A percentile compares a stretch with the other conserved stretches of the same genome.
These are phyloP conservation scores for Aspergillus costaricaensis DNA, from an alignment of 2,329 filamentous ascomycete genomes.

Conservation along the genomic window DNA sequence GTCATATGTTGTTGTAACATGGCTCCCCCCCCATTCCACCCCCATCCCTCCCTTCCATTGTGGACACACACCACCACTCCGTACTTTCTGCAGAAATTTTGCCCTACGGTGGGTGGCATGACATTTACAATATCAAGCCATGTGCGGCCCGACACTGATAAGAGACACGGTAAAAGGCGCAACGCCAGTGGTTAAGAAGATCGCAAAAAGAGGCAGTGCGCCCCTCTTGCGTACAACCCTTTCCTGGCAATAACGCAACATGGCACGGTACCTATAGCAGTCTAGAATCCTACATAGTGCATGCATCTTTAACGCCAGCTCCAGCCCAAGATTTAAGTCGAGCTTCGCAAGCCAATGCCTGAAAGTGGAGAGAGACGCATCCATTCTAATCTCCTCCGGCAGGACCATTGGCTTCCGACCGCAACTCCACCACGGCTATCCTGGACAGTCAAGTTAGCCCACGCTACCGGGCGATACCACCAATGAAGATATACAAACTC, in stretches of 20 bases:
- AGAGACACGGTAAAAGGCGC: neutral
- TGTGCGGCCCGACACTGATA: neutral
- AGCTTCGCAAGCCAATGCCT: slow-evolving; percentile 5
- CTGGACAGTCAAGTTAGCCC: slow-evolving; percentile 2
- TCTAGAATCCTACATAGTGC: neutral
- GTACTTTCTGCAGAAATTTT: neutral
- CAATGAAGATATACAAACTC: neutral
- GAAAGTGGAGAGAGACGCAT: slow-evolving; percentile 6
- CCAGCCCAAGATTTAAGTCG: neutral
- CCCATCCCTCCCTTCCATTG: neutral
- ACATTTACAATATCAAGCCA: neutral
- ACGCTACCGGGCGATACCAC: slow-evolving; percentile 1
- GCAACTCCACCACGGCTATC: slow-evolving; percentile 8
- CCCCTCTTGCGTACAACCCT: neutral
- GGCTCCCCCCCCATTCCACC: neutral
- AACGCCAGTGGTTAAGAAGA: neutral
- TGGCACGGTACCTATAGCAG: neutral
- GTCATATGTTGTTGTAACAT: slow-evolving; percentile 7
- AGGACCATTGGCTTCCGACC: slow-evolving; percentile 7
- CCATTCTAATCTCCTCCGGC: neutral
- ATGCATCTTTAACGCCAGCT: neutral
- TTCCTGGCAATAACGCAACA: neutral
- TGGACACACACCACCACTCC: neutral
- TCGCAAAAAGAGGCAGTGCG: neutral
- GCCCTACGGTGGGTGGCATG: slow-evolving; percentile 4